These are phyloP conservation scores for Zygosaccharomyces siamensis DNA, from an alignment of 805 yeast genomes.

Conservation along the genomic window DNA sequence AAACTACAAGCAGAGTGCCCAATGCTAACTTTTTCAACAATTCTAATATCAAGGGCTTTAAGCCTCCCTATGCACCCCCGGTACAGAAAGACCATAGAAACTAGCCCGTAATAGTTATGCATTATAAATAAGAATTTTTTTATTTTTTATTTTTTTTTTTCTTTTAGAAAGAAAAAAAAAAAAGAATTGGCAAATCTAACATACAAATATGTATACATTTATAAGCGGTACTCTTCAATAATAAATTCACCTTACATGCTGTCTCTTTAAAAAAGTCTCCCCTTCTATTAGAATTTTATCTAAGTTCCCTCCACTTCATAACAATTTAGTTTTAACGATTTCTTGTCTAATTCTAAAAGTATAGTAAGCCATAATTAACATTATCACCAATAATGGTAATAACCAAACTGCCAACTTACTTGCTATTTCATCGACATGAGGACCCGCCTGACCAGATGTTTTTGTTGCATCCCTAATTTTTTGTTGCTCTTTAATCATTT, in stretches of 20 bases:
- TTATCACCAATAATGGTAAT: conserved; percentile 28
- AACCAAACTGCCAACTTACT: conserved; percentile 29
- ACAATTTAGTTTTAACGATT: conserved; percentile 32
- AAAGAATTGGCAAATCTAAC: neutral
- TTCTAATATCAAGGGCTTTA: conserved; percentile 41
- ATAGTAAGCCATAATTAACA: conserved; percentile 34
- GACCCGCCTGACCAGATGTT: conserved; percentile 15
- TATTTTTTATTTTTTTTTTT: neutral
- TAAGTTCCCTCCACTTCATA: conserved; percentile 14
- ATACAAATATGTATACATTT: neutral
- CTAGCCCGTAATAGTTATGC: neutral
- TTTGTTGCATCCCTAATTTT: conserved; percentile 27
- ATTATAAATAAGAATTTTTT: no score
- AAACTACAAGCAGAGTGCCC: conserved; percentile 42
- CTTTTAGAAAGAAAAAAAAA: no score
- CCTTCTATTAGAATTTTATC: neutral
- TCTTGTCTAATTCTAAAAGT: conserved; percentile 35
- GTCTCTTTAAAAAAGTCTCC: neutral
- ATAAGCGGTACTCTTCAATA: neutral
- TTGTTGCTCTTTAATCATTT: conserved; percentile 30
- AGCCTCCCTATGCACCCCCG: conserved; percentile 39
- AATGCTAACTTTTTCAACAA: conserved; percentile 46
- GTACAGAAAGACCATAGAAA: conserved; percentile 4
- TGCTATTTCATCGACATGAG: conserved; percentile 33
- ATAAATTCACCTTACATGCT: neutral